Percentiles rank a stretch among this genome's conserved stretches.
Evolutionary conservation across 352 stramenopile genomes (phyloP).

Genomic region (Globisporangium echinulatum): DNA sequence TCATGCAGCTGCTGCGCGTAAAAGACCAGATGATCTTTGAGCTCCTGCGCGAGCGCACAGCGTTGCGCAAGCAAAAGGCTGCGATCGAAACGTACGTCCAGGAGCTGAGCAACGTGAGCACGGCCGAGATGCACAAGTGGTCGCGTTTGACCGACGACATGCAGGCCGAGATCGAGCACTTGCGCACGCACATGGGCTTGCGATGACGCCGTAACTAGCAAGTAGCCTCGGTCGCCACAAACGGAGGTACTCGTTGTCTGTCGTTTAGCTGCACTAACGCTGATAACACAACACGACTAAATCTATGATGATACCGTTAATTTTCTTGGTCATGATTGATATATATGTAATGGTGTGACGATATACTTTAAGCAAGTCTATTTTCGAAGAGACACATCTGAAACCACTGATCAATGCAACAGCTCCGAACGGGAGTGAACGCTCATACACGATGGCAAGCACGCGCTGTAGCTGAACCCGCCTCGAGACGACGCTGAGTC

Average conservation of each 20-base stretch:
- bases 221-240: too few relatives aligned
- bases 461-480: not conserved
- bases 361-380: too few relatives aligned
- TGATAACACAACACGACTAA: too few relatives aligned
- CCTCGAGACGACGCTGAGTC: not conserved
- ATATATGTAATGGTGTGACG: too few relatives aligned
- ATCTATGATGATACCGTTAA: too few relatives aligned
- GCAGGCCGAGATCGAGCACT: constrained; percentile 66
- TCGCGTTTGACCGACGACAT: constrained; percentile 74
- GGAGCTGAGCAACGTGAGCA: constrained; percentile 63
- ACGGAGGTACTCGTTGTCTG: too few relatives aligned
- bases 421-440: too few relatives aligned
- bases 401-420: not conserved
- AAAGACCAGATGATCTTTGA: constrained; percentile 86
- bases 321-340: too few relatives aligned
- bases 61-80: constrained; percentile 43
- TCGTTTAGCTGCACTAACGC: too few relatives aligned
- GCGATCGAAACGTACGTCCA: constrained; percentile 47
- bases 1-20: constrained; percentile 40
- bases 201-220: too few relatives aligned
- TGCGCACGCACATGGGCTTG: constrained; percentile 15
- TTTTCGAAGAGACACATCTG: too few relatives aligned
- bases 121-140: constrained; percentile 81
- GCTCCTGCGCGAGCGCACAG: constrained; percentile 56
- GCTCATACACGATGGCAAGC: too few relatives aligned